Base-by-base conservation (phyloP, 495 filamentous ascomycete species). In the Podospora bellae-mahoneyi region DNA sequence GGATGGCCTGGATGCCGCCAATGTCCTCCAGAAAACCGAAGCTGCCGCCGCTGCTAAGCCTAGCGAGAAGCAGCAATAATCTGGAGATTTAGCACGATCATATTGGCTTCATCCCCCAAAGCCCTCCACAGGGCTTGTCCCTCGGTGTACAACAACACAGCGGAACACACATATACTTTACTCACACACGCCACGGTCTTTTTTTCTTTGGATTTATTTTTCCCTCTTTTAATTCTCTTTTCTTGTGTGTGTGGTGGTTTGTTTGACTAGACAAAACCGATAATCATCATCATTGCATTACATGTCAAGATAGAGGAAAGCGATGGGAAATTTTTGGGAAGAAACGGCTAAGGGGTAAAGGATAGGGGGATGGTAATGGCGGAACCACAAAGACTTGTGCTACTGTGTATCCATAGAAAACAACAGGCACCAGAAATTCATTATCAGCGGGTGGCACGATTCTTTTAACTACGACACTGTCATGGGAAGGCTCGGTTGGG, bases 1-100 rank as follows among this genome's bases (percentile, higher is more conserved):
- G 59, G 81, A 82, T 53, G 69, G 68, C 23, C 62, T 69, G 39
- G 65, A 71, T 27, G 73, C 75, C 16, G 64, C 64, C 15, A 69
- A 71, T 16, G 65, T 56, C 56, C 72, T 74, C 73, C 68, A 72
- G n/a, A 64, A 65, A 28, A 30, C 64, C 30, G 20, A 56, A 53
- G 19, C 59, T 59, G 53, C 20, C 44, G 66, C 57, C 20, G 39
- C 59, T 32, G 18, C 69, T 20, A 68, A 68, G 66, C 18, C 58
- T 39, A 71, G 59, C 66, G 69, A 68, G 26, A 71, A 71, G 60
- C 59, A 61, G 59, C 23, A 61, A 32, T 32, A 61, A n/a, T 28
- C 16, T 26, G 30, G 30, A 13, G 39, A 48, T 10, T 6, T 13
- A 48, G 6, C 39, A 16, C 6, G 9, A 13, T 16, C 39, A 13